Evolutionary conservation across 345 rosid species (phyloP).

Genomic region (Dimocarpus longan): DNA sequence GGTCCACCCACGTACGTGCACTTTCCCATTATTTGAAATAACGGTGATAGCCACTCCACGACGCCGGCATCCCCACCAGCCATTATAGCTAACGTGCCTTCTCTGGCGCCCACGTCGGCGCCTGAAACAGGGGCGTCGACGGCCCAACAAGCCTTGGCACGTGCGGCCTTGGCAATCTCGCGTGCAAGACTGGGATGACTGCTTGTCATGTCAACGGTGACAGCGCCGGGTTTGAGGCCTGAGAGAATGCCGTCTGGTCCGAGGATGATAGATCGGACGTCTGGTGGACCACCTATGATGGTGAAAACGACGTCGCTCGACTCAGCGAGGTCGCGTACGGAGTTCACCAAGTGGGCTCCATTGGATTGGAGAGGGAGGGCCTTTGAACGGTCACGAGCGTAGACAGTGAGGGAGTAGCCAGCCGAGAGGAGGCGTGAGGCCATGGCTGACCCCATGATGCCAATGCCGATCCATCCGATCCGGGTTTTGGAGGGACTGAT

Average conservation of each 20-base stretch:
- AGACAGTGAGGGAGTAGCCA: constrained; percentile 63
- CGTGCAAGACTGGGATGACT: constrained; percentile 69
- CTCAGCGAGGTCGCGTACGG: constrained; percentile 50
- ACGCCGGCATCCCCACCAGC: constrained; percentile 67
- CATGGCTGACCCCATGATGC: constrained; percentile 87
- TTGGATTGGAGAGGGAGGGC: constrained; percentile 51
- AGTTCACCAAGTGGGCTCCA: constrained; percentile 58
- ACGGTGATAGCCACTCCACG: constrained; percentile 61
- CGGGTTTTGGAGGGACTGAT: constrained; percentile 52
- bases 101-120: constrained; percentile 71
- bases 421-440: constrained; percentile 75
- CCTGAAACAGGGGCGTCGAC: constrained; percentile 83
- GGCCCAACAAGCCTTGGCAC: constrained; percentile 55
- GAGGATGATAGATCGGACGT: constrained; percentile 66
- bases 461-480: constrained; percentile 86
- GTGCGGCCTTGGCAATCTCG: constrained; percentile 51
- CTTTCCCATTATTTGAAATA: constrained; percentile 59
- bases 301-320: constrained; percentile 68
- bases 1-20: constrained; percentile 68
- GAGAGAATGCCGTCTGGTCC: constrained; percentile 54
- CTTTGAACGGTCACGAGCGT: constrained; percentile 67
- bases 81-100: constrained; percentile 63
- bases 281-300: constrained; percentile 79
- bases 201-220: constrained; percentile 67
- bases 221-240: constrained; percentile 59